Percentiles rank a stretch among this genome's conserved stretches.
Conservation (phyloP, 192 early-diverging fungal genomes). For the Phycomyces blakesleeanus region DNA sequence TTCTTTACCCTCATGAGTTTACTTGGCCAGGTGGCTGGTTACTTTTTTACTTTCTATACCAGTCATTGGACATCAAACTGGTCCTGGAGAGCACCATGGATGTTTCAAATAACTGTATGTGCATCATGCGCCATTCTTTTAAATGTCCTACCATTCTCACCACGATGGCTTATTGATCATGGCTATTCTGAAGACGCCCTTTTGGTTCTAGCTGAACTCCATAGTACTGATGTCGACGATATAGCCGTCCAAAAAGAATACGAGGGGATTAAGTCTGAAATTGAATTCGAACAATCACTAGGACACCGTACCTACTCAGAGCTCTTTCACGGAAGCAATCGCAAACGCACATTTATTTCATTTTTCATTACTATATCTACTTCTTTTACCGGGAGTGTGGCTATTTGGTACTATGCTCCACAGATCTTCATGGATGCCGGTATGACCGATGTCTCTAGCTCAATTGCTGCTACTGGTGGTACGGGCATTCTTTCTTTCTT, state of each 20-base stretch:
- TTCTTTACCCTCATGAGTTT: slow-evolving; percentile 88
- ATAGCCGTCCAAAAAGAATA: slow-evolving; percentile 57
- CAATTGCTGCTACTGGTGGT: slow-evolving; percentile 26
- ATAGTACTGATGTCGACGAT: slow-evolving; percentile 24
- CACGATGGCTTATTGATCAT: slow-evolving; percentile 76
- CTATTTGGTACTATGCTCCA: slow-evolving; percentile 55
- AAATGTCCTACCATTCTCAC: slow-evolving; percentile 71
- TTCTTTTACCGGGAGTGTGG: slow-evolving; percentile 79
- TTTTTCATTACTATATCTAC: slow-evolving; percentile 68
- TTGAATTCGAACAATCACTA: slow-evolving; percentile 55
- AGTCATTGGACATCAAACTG: slow-evolving; percentile 25
- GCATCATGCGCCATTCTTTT: slow-evolving; percentile 55
- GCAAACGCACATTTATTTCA: slow-evolving; percentile 59
- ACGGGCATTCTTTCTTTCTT: slow-evolving; percentile 64
- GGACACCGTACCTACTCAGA: slow-evolving; percentile 59
- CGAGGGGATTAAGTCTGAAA: slow-evolving; percentile 62
- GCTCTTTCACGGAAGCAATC: slow-evolving; percentile 49
- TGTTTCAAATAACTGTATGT: slow-evolving; percentile 65
- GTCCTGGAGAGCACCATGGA: slow-evolving; percentile 69
- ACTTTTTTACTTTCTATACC: slow-evolving; percentile 48
- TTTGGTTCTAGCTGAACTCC: slow-evolving; percentile 58
- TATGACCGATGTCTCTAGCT: slow-evolving; percentile 10
- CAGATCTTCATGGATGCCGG: slow-evolving; percentile 42
- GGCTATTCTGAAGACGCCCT: slow-evolving; percentile 65
- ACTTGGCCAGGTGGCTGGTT: slow-evolving; percentile 68